Base-by-base conservation (phyloP, 2,329 filamentous ascomycete genomes). In the Pseudocercospora eumusae region DNA sequence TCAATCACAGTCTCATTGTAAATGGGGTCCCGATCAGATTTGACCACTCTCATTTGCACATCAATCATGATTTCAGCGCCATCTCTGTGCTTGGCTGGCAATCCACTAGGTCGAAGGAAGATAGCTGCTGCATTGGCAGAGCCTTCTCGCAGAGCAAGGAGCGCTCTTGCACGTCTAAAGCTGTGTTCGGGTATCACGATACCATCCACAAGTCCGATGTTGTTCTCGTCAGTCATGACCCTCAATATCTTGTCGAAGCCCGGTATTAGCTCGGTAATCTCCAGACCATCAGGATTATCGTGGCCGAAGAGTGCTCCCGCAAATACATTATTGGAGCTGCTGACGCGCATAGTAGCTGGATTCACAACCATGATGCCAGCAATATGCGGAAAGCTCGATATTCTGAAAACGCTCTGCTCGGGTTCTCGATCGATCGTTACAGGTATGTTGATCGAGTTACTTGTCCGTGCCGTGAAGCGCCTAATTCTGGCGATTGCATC, bases 341-440 rank as follows among this genome's bases (percentile, higher is more conserved):
- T 90, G 70, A 99, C 90, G 55, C 86, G 85, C 66, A 98, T 82
- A 0, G 84, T 87, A 28, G 86, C 80, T 1, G 93, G 89, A n/a
- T 90, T 89, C 11, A 99, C 82, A 8, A 99, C 93, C 72, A 99
- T 88, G 71, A 99, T 97, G 54, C 95, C 95, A 59, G 95, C 95
- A 77, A 99, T 97, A 74, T 99, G 93, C 15, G 95, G 95, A 67
- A 97, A 96, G 73, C 92, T 96, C 15, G 93, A 96, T 47, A 99
- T 85, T 56, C 91, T 87, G 66, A 99, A 84, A 67, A 91, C 87
- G 18, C 86, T 83, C 68, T 88, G 82, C 45, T 85, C 87, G 33
- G 86, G 83, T 2, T 91, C 80, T 71, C 90, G 88, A 63, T 92
- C 87, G 55, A 99, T 83, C 0, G 89, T 90, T 60, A 92, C 88